These are phyloP conservation scores for Talaromyces sp. DNA, from an alignment of 2,329 filamentous ascomycete genomes.

Conservation along the genomic window DNA sequence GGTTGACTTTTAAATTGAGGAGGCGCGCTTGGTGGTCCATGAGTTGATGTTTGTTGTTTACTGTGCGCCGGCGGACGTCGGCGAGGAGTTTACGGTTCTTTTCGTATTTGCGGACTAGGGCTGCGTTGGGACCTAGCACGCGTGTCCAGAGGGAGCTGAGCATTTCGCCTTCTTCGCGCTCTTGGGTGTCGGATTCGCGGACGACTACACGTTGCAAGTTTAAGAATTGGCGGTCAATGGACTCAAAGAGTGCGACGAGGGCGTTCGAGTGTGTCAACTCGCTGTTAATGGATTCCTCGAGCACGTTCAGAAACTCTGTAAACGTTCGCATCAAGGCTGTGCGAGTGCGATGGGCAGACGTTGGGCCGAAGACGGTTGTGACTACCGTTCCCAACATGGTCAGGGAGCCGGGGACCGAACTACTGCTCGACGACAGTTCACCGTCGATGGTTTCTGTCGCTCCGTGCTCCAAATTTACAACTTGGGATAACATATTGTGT, in stretches of 20 bases:
- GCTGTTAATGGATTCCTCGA: constrained; percentile 84
- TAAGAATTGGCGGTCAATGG: constrained; percentile 84
- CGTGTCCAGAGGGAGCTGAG: constrained; percentile 83
- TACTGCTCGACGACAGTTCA: constrained; percentile 11
- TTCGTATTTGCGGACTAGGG: constrained; percentile 82
- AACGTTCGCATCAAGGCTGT: constrained; percentile 82
- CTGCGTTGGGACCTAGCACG: constrained; percentile 73
- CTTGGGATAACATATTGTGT: constrained; percentile 69
- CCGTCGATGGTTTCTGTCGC: background rate
- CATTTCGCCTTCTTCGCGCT: constrained; percentile 75
- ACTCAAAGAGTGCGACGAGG: constrained; percentile 86
- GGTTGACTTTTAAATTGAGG: constrained; percentile 77
- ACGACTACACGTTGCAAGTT: constrained; percentile 83
- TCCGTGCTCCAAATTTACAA: constrained; percentile 41
- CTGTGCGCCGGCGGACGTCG: constrained; percentile 76
- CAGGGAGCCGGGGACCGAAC: constrained; percentile 45
- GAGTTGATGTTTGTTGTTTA: constrained; percentile 82
- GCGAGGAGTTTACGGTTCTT: constrained; percentile 79
- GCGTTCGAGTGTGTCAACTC: constrained; percentile 78
- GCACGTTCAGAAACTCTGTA: constrained; percentile 77
- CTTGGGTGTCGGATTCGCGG: constrained; percentile 77
- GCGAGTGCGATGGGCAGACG: constrained; percentile 75
- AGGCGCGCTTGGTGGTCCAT: constrained; percentile 84
- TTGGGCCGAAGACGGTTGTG: constrained; percentile 74
- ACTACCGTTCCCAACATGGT: constrained; percentile 69